A percentile compares a stretch with the other conserved stretches of the same genome.
Evolutionary conservation across 257 asterid species (phyloP).

Genomic region (Lycium barbarum): DNA sequence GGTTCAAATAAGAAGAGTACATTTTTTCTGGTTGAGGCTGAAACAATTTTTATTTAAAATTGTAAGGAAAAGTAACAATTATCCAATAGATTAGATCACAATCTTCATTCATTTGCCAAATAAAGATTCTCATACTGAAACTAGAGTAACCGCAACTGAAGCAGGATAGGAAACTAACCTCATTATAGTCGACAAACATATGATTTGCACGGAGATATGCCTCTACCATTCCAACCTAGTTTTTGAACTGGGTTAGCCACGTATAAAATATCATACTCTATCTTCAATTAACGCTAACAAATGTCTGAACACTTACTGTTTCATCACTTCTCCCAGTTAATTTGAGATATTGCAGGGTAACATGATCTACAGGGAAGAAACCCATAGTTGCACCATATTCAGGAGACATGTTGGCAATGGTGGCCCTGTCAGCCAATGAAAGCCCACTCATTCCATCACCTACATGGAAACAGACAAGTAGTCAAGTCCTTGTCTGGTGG

Average conservation of each 20-base stretch:
- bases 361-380: slow-evolving; percentile 97
- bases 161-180: slow-evolving; percentile 51
- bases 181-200: slow-evolving; percentile 87
- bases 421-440: slow-evolving; percentile 98
- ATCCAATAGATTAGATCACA: neutral
- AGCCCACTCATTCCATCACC: slow-evolving; percentile 83
- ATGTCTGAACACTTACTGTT: slow-evolving; percentile 58
- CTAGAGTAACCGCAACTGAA: slow-evolving; percentile 8
- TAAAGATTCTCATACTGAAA: neutral
- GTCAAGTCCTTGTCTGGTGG: neutral
- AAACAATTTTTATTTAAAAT: neutral
- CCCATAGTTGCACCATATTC: slow-evolving; percentile 99
- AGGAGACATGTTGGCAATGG: slow-evolving; percentile 98
- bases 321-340: slow-evolving; percentile 97
- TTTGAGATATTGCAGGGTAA: slow-evolving; percentile 83
- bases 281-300: neutral
- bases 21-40: slow-evolving; percentile 91
- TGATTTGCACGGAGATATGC: slow-evolving; percentile 94
- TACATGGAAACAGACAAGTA: slow-evolving; percentile 41
- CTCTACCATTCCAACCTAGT: slow-evolving; percentile 89
- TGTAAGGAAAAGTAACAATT: neutral
- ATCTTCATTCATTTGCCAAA: neutral
- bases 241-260: slow-evolving; percentile 17
- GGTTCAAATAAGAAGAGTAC: slow-evolving; percentile 73
- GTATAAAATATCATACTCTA: neutral